Evolutionary conservation across 202 grass and related monocot genomes (phyloP).

Genomic region (Cymbopogon flexuosus): DNA sequence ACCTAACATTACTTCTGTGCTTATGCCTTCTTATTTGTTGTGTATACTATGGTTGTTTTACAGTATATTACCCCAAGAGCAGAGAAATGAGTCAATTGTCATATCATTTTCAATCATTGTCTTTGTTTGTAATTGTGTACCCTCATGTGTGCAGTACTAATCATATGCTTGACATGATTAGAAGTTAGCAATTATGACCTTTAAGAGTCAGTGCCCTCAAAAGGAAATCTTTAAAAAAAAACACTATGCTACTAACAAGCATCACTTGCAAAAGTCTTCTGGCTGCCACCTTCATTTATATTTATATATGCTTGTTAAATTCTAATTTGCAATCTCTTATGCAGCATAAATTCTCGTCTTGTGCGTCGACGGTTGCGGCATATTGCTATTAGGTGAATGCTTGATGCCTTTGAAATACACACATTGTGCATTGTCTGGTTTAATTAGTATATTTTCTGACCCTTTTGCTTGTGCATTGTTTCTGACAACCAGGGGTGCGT

Average conservation of each 20-base stretch:
- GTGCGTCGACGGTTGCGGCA: slow-evolving; percentile 78
- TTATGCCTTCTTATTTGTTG: slow-evolving; percentile 13
- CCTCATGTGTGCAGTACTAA: background rate
- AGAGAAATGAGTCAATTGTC: background rate
- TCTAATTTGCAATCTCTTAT: slow-evolving; percentile 26
- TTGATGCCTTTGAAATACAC: background rate
- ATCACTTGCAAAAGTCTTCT: background rate
- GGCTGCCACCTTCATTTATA: slow-evolving; percentile 1
- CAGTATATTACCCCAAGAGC: background rate
- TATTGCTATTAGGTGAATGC: slow-evolving; percentile 70
- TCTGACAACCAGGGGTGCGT: slow-evolving; percentile 55
- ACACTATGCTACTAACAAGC: slow-evolving; percentile 4
- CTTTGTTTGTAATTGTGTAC: background rate
- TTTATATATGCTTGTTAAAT: slow-evolving; percentile 1
- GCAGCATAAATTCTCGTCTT: slow-evolving; percentile 88
- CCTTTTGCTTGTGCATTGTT: slow-evolving; percentile 20
- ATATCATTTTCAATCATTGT: background rate
- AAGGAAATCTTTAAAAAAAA: slow-evolving; percentile 5
- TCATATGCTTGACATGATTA: slow-evolving; percentile 4
- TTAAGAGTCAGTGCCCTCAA: background rate
- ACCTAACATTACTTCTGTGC: background rate
- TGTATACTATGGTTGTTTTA: background rate
- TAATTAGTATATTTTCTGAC: slow-evolving; percentile 26
- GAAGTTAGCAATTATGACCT: background rate
- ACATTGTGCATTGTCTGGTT: background rate